Conservation (phyloP, 1,284 basidiomycete species). For the Amylostereum chailletii region DNA sequence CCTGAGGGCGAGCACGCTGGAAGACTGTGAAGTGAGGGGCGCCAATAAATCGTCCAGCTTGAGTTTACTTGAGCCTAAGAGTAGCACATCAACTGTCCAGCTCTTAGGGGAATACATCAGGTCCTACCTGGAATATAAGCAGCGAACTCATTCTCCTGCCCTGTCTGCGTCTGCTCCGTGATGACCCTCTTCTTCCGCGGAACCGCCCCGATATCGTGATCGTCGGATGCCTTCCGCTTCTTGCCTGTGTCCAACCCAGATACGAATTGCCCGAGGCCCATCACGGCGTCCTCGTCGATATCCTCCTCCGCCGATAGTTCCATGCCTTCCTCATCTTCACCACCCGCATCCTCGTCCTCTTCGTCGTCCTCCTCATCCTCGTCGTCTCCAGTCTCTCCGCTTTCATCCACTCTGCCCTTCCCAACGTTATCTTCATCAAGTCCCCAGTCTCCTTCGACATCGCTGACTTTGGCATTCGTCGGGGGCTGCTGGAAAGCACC, state of each 20-base stretch:
- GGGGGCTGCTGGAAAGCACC: not conserved
- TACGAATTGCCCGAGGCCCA: conserved; percentile 66
- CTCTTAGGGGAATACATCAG: conserved; percentile 4
- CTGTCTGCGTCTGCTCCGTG: conserved; percentile 67
- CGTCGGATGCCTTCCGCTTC: conserved; percentile 62
- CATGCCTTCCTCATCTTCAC: conserved; percentile 33
- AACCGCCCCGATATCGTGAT: conserved; percentile 17
- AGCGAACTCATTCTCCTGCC: conserved; percentile 68
- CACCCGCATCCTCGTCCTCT: conserved; percentile 28
- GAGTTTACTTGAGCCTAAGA: conserved; percentile 42
- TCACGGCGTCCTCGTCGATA: conserved; percentile 48
- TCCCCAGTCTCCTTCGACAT: conserved; percentile 5
- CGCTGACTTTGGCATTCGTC: conserved; percentile 5
- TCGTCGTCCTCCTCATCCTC: conserved; percentile 24
- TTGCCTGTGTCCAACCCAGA: conserved; percentile 56
- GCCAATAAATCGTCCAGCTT: conserved; percentile 70
- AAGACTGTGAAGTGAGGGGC: conserved; percentile 50
- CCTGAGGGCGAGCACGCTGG: conserved; percentile 57
- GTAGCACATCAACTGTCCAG: not conserved
- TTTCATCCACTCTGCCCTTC: conserved; percentile 14
- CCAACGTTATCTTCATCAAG: conserved; percentile 13
- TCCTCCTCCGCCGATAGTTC: conserved; percentile 54
- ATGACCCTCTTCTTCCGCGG: conserved; percentile 54
- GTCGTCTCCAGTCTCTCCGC: conserved; percentile 17
- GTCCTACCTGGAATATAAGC: conserved; percentile 37